Percentiles rank a stretch among this genome's conserved stretches.
Evolutionary conservation across 2,329 filamentous ascomycete species (phyloP).

Genomic region (Pseudogymnoascus verrucosus): DNA sequence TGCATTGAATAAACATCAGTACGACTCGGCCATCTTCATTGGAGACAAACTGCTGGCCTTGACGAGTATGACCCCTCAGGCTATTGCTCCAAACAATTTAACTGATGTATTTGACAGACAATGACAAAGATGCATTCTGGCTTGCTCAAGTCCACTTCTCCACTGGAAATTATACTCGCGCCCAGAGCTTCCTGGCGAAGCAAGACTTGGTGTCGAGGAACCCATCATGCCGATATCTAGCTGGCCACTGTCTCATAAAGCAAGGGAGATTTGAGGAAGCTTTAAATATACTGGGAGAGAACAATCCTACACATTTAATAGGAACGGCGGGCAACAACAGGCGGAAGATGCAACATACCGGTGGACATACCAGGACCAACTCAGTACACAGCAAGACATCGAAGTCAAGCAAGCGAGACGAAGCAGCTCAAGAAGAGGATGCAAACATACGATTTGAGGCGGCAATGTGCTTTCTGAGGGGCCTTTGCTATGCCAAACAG

Average conservation of each 20-base stretch:
- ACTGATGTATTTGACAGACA: slow-evolving; percentile 47
- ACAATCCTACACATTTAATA: slow-evolving; percentile 86
- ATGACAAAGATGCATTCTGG: slow-evolving; percentile 92
- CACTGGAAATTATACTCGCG: slow-evolving; percentile 88
- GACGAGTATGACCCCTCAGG: slow-evolving; percentile 57
- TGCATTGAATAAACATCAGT: slow-evolving; percentile 90
- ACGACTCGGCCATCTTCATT: slow-evolving; percentile 93
- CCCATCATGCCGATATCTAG: slow-evolving; percentile 83
- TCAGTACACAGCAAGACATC: slow-evolving; percentile 37
- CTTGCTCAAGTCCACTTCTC: slow-evolving; percentile 97
- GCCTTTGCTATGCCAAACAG: slow-evolving; percentile 91
- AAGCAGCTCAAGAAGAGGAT: slow-evolving; percentile 50
- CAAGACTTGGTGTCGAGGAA: slow-evolving; percentile 76
- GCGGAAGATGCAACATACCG: slow-evolving; percentile 64
- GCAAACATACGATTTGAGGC: slow-evolving; percentile 82
- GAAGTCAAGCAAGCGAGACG: slow-evolving; percentile 22
- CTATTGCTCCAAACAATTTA: neutral
- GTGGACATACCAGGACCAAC: slow-evolving; percentile 43
- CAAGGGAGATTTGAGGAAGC: slow-evolving; percentile 87
- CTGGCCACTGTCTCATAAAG: slow-evolving; percentile 89
- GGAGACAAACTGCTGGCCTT: slow-evolving; percentile 93
- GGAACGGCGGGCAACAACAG: slow-evolving; percentile 53
- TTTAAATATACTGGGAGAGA: slow-evolving; percentile 76
- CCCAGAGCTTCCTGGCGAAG: slow-evolving; percentile 75
- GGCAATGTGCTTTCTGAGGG: slow-evolving; percentile 92